phyloP scores from a whole-genome alignment of 495 filamentous ascomycete genomes.

The Pseudoneurospora amorphoporcata region DNA sequence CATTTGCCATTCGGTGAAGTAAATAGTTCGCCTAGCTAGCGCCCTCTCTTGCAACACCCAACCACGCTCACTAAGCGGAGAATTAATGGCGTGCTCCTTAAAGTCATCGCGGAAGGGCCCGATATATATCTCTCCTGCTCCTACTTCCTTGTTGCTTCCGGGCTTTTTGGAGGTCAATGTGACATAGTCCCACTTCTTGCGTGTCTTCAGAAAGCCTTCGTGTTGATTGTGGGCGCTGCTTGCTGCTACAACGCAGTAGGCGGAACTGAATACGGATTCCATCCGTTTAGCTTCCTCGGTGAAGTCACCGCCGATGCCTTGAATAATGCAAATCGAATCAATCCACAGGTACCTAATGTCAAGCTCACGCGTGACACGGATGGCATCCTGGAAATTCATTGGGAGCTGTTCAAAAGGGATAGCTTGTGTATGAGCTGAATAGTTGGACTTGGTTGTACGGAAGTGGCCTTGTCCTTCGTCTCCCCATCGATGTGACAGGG shows the following conservation, averaged over 20 bases:
- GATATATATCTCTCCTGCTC: too few relatives aligned
- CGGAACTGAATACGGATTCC: conserved; percentile 22
- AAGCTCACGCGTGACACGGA: conserved; percentile 5
- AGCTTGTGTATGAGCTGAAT: background rate
- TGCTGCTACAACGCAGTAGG: conserved; percentile 21
- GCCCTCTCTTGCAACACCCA: conserved; percentile 37
- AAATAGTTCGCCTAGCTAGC: conserved; percentile 29
- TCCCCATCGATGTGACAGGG: conserved; percentile 15
- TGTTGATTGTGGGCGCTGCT: conserved; percentile 7
- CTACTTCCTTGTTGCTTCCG: too few relatives aligned
- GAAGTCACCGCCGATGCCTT: conserved; percentile 23
- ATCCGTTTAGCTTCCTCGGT: conserved; percentile 19
- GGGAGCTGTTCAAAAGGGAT: conserved; percentile 6
- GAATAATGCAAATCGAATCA: conserved; percentile 31
- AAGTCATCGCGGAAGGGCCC: conserved; percentile 12
- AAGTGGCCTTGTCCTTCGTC: background rate
- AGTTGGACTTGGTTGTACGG: conserved; percentile 1
- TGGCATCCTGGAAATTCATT: conserved; percentile 12
- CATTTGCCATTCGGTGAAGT: conserved; percentile 27
- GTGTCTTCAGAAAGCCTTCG: conserved; percentile 12
- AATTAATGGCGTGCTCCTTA: conserved; percentile 20
- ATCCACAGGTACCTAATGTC: conserved; percentile 23
- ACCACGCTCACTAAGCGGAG: conserved; percentile 22
- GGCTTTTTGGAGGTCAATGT: background rate
- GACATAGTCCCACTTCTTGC: background rate